Evolutionary conservation across 306 rosid genomes (phyloP), one percentile per base, ranked within the genome.

Genomic region (Cicer judaicum): DNA sequence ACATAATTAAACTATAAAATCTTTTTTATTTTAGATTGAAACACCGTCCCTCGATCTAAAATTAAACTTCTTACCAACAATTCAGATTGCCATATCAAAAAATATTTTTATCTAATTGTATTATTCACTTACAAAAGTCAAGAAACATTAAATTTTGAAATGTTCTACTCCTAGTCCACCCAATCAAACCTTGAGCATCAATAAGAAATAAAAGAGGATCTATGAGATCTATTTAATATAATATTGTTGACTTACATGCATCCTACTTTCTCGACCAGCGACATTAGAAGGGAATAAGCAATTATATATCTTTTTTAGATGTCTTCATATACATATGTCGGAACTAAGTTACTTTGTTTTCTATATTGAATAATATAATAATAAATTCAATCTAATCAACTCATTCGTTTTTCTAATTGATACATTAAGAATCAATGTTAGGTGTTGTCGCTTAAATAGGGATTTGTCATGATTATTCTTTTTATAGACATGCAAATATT

Each of bases 321-420:
- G 21, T 18, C 66, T 10, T 12, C 21, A 42, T 42, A 38, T 44
- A 36, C 43, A 18, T 29, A 69, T 67, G 38, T 36, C 38, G 10
- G 11, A 11, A 43, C 11, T 39, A 55, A 7, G 5, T 12, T 52
- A 3, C 18, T 13, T n/a, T 18, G 8, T 43, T 55, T 41, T 57
- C 36, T 11, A 19, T 7, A 13, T 70, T 34, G 49, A 52, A 40
- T 74, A 43, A 43, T 44, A 57, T 14, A 73, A 64, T 24, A 39
- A 18, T 24, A 39, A 18, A 52, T 14, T 10, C n/a, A 52, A 39
- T 48, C 1, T n/a, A 43, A 63, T 39, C 15, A 64, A 15, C 21
- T 18, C 41, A 48, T 49, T 16, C 11, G 40, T 53, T 70, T 29
- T 3, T 29, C 40, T 10, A n/a, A 0, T 69, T 69, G 46, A 50